phyloP scores from a whole-genome alignment of 495 filamentous ascomycete species.

The Aspergillus cristatus region DNA sequence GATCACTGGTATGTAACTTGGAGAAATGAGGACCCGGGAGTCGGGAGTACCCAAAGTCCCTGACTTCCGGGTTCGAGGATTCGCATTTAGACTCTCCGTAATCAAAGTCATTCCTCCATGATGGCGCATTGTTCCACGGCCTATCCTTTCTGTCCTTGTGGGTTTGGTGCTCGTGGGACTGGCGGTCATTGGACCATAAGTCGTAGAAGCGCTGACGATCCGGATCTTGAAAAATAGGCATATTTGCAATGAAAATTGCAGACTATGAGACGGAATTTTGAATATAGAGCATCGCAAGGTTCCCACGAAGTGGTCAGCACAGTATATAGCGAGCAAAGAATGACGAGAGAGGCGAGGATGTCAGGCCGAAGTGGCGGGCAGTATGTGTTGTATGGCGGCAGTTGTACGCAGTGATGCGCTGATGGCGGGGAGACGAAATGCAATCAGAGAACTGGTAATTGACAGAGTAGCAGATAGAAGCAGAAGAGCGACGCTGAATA shows the following conservation, averaged over 20 bases:
- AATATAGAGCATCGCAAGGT: constrained; percentile 10
- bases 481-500: too few species aligned
- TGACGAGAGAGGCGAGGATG: background rate
- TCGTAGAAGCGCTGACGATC: constrained; percentile 25
- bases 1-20: constrained; percentile 34
- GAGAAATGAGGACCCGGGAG: constrained; percentile 7
- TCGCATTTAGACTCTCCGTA: too few species aligned
- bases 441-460: too few species aligned
- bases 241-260: constrained; percentile 14
- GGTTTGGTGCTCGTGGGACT: too few species aligned
- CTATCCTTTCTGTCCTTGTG: too few species aligned
- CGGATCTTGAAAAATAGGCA: constrained; percentile 34
- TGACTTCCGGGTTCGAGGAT: too few species aligned
- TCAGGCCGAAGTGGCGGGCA: constrained; percentile 12
- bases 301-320: background rate
- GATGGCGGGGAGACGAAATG: too few species aligned
- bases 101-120: too few species aligned
- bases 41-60: constrained; percentile 1
- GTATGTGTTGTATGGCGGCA: background rate
- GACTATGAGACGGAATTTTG: constrained; percentile 1
- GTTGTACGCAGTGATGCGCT: too few species aligned
- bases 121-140: too few species aligned
- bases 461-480: too few species aligned
- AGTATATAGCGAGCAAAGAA: background rate
- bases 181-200: constrained; percentile 19